Percentiles rank a stretch among this genome's conserved stretches.
Evolutionary conservation across 2,329 filamentous ascomycete species (phyloP).

Genomic region (Neonectria neomacrospora): DNA sequence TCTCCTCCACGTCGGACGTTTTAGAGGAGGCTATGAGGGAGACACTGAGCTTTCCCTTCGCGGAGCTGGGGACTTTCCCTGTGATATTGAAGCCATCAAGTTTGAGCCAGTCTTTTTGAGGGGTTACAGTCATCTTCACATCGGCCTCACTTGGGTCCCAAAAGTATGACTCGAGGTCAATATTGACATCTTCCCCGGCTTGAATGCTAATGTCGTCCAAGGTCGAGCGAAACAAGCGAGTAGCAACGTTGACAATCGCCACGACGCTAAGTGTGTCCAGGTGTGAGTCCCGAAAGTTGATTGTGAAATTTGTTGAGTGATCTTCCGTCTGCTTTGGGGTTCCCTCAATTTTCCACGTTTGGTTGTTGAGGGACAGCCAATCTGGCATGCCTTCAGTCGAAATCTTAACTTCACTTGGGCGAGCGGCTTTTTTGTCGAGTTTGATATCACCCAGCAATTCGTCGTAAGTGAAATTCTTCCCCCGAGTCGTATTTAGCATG

Average conservation of each 20-base stretch:
- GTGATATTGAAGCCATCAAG: conserved; percentile 53
- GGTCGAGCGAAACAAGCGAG: conserved; percentile 54
- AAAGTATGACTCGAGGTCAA: conserved; percentile 58
- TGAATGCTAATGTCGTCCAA: conserved; percentile 54
- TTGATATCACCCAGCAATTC: conserved; percentile 63
- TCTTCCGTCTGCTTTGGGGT: conserved; percentile 67
- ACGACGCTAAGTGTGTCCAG: conserved; percentile 69
- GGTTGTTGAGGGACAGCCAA: conserved; percentile 76
- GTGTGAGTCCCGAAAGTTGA: conserved; percentile 69
- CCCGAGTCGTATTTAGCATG: conserved; percentile 66
- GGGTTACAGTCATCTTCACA: conserved; percentile 51
- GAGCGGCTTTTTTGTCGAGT: conserved; percentile 66
- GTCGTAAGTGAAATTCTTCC: conserved; percentile 62
- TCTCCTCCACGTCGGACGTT: conserved; percentile 49
- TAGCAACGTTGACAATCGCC: conserved; percentile 53
- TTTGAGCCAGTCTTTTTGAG: conserved; percentile 57
- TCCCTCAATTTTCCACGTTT: conserved; percentile 72
- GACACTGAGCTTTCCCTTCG: conserved; percentile 47
- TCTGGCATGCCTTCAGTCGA: conserved; percentile 65
- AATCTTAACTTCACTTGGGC: conserved; percentile 63
- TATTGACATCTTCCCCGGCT: conserved; percentile 54
- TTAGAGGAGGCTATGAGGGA: conserved; percentile 50
- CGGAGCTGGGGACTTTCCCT: conserved; percentile 54
- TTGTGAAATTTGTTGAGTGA: conserved; percentile 69
- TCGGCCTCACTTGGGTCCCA: conserved; percentile 52